Evolutionary conservation across 805 yeast genomes (phyloP).

Genomic region (Wickerhamiella hasegawae): DNA sequence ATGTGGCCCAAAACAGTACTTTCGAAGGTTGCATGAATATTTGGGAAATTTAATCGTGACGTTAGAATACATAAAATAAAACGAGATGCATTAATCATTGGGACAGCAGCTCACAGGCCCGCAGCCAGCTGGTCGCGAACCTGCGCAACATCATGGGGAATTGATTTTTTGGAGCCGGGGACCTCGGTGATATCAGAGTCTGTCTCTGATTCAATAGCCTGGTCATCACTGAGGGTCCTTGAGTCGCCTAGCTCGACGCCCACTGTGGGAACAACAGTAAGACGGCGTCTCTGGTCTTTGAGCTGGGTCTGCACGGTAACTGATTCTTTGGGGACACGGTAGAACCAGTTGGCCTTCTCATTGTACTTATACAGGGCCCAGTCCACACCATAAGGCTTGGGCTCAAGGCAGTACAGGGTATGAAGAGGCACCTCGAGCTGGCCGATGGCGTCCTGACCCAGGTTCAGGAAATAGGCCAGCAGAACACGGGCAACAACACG

Average conservation of each 20-base stretch:
- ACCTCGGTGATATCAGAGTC: too few species aligned
- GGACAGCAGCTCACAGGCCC: too few species aligned
- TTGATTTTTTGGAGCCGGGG: too few species aligned
- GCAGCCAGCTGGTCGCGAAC: too few species aligned
- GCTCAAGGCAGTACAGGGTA: conserved; percentile 76
- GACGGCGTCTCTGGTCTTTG: conserved; percentile 14
- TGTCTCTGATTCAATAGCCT: too few species aligned
- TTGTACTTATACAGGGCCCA: conserved; percentile 83
- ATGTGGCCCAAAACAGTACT: too few species aligned
- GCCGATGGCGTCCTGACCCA: conserved; percentile 61
- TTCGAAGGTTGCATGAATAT: too few species aligned
- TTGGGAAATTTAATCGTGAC: too few species aligned
- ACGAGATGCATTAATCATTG: too few species aligned
- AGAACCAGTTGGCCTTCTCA: conserved; percentile 63
- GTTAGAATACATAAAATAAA: too few species aligned
- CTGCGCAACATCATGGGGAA: too few species aligned
- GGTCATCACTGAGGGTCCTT: conserved; percentile 2
- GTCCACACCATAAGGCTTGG: conserved; percentile 90
- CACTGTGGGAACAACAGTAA: conserved; percentile 16
- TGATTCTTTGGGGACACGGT: conserved; percentile 32
- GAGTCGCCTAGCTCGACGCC: conserved; percentile 13
- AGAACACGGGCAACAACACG: conserved; percentile 81
- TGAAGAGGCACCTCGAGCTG: conserved; percentile 88
- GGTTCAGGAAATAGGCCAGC: conserved; percentile 75
- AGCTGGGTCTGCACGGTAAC: conserved; percentile 14